Percentiles rank a stretch among this genome's conserved stretches.
Evolutionary conservation across 2,329 filamentous ascomycete genomes (phyloP).

Genomic region (Paecilomyces sp.): DNA sequence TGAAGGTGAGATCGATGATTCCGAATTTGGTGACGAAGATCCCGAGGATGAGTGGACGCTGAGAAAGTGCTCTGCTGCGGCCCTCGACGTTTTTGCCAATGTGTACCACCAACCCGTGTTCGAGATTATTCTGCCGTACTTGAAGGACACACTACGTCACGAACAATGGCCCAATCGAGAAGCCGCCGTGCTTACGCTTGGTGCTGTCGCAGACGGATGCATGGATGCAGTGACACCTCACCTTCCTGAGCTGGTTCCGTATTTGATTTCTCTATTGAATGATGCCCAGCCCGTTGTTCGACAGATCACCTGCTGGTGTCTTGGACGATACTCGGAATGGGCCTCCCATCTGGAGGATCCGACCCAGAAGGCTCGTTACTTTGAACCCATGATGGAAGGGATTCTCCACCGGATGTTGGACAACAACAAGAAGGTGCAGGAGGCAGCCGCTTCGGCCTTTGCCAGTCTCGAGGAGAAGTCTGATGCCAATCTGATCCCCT

Average conservation of each 20-base stretch:
- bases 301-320: conserved; percentile 96
- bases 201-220: conserved; percentile 91
- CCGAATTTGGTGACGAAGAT: conserved; percentile 61
- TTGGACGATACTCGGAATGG: conserved; percentile 90
- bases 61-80: conserved; percentile 92
- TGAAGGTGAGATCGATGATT: conserved; percentile 77
- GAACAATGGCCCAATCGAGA: conserved; percentile 87
- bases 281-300: conserved; percentile 85
- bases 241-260: conserved; percentile 81
- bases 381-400: conserved; percentile 95
- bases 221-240: conserved; percentile 85
- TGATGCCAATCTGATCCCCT: conserved; percentile 70
- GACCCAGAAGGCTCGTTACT: conserved; percentile 65
- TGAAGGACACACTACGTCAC: conserved; percentile 83
- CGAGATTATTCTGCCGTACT: conserved; percentile 82
- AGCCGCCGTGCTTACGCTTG: conserved; percentile 86
- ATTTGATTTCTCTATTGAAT: conserved; percentile 76
- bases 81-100: conserved; percentile 85
- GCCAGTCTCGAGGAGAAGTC: conserved; percentile 94
- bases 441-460: conserved; percentile 91
- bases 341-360: conserved; percentile 66
- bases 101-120: conserved; percentile 88
- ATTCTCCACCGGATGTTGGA: conserved; percentile 93
- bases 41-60: conserved; percentile 93
- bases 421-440: conserved; percentile 94